Evolutionary conservation across 352 stramenopile species (phyloP), one percentile per base, ranked within the genome.

Genomic region (Hyaloperonospora brassicae): DNA sequence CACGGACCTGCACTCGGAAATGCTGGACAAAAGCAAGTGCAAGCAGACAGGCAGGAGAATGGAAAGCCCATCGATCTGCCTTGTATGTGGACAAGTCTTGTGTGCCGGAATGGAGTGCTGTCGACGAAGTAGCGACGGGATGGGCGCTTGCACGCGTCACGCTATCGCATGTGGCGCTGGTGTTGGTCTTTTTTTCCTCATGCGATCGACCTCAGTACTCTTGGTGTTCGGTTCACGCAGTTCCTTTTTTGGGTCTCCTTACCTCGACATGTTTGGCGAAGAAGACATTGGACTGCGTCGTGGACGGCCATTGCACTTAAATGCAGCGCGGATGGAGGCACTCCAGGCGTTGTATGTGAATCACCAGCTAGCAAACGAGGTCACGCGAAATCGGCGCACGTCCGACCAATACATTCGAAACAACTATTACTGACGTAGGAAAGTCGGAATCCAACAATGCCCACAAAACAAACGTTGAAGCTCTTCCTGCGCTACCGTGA

Each of bases 181-280:
- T 12, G 69, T 86, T 14, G 84, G 84, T 8, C 60, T 89, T 22
- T 93, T 90, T 50, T 91, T 93, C 58, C 74, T 93, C 50, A 85
- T 91, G 61, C 73, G 76, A 2, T 85, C 79, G 52, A 88, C 76
- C 14, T 89, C 76, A 1, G 81, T 90, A 52, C 54, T 93, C 48
- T 62, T 93, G 0, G 67, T 93, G 0, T 89, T 84, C 45, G 77
- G 76, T 0, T 76, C 78, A 0, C 67, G 81, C 13, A 86, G 76
- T 50, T 93, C 76, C 35, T 93, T 90, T 72, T 93, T 93, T 52
- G 76, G 78, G 4, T 91, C 80, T 55, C 79, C 80, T 35, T 93
- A 91, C 50, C 72, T 93, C 22, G 84, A 93, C 53, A 89, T 88
- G 77, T 93, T 93, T 73, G 84, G 80, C 21, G 84, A 93, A 75